Percentiles rank a stretch among this genome's conserved stretches.
phyloP scores from a whole-genome alignment of 441 rosid species.

The Rhodomyrtus psidioides region DNA sequence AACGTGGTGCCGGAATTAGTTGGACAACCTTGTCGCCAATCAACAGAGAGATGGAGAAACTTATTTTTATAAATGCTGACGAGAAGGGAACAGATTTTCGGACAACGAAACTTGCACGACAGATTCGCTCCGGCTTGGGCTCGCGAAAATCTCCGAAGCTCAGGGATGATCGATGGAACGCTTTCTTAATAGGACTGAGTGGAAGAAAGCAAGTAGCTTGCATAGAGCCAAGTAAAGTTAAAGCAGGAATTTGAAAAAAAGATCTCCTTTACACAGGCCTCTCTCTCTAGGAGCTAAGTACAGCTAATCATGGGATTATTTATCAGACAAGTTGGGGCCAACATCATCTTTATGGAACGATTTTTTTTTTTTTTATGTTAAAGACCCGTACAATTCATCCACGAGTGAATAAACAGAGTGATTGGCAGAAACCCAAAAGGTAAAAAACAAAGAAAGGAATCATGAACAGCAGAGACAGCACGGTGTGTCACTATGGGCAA shows the following conservation, averaged over 20 bases:
- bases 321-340: neutral
- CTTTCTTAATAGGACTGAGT: neutral
- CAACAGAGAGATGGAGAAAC: neutral
- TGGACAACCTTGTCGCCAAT: neutral
- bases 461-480: neutral
- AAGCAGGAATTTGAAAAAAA: neutral
- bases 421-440: neutral
- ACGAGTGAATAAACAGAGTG: neutral
- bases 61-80: neutral
- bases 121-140: neutral
- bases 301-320: neutral
- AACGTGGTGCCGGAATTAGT: too few species aligned
- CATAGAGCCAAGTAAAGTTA: neutral
- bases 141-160: neutral
- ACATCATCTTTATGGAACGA: neutral
- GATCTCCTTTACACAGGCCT: neutral
- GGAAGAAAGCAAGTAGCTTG: neutral
- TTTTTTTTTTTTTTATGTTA: neutral
- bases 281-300: neutral
- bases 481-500: neutral
- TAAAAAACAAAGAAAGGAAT: neutral
- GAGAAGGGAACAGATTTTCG: neutral
- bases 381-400: neutral
- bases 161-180: neutral
- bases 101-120: neutral